Conservation (phyloP, 768 basidiomycete species). For the Lactarius trivialis region DNA sequence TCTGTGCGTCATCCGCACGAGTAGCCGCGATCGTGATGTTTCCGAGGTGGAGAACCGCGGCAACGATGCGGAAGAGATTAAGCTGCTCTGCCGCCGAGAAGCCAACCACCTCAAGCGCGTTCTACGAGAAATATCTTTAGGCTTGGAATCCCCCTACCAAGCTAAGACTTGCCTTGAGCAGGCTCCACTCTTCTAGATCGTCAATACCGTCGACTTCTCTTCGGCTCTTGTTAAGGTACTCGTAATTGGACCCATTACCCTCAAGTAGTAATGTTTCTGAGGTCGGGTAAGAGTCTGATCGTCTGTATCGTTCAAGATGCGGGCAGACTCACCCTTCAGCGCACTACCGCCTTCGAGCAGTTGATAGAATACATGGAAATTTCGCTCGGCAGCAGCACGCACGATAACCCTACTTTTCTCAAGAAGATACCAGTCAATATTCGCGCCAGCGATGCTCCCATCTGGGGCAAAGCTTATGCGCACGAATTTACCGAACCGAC, state of each 20-base stretch:
- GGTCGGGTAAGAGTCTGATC: constrained; percentile 1
- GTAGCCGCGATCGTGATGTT: constrained; percentile 81
- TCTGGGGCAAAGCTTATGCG: constrained; percentile 89
- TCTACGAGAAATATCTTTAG: constrained; percentile 35
- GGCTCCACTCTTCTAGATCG: constrained; percentile 82
- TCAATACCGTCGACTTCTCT: constrained; percentile 93
- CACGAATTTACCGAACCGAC: constrained; percentile 98
- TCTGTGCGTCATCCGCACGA: constrained; percentile 69
- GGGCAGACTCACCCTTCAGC: constrained; percentile 53
- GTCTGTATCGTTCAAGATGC: constrained; percentile 9
- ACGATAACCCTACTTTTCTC: constrained; percentile 96
- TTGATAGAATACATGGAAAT: constrained; percentile 98
- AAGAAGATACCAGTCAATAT: constrained; percentile 97
- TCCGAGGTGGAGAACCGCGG: constrained; percentile 91
- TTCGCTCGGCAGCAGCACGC: constrained; percentile 81
- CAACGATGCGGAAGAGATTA: constrained; percentile 90
- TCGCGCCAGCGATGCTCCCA: constrained; percentile 94
- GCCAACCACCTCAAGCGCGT: constrained; percentile 83
- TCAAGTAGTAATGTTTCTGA: constrained; percentile 72
- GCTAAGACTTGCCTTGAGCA: constrained; percentile 54
- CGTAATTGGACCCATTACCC: constrained; percentile 72
- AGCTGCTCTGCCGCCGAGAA: constrained; percentile 80
- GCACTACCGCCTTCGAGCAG: constrained; percentile 68
- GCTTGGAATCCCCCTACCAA: neutral
- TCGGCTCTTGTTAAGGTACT: constrained; percentile 85